Evolutionary conservation across 2,329 filamentous ascomycete species (phyloP), one percentile per base, ranked within the genome.

Genomic region (Trichocomaceae sp.): DNA sequence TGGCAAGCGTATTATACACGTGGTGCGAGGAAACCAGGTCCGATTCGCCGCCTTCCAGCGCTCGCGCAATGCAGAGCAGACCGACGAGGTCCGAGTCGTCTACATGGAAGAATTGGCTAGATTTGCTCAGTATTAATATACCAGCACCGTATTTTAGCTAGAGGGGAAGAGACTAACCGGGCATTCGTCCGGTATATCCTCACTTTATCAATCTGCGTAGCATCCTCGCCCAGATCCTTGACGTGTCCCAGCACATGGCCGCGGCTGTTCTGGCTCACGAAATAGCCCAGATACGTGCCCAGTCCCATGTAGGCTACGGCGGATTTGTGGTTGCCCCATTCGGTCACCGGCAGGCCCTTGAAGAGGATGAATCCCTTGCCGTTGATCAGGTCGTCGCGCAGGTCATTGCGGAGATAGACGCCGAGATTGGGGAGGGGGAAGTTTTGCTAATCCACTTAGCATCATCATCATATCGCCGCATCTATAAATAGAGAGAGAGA

Each of bases 231-330:
- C 3, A 93, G 80, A 71, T 95, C 90, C 73, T 95, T 92, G 63
- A 95, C 90, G 69, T 95, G 90, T 7, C 90, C 90, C 1, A 95
- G 81, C 9, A 95, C 87, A 72, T 95, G 90, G 45, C 90, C 90
- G 17, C 83, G 82, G 17, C 85, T 84, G 74, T 96, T 95, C 66
- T 96, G 90, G 22, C 83, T 88, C 41, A 95, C 83, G 60, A 93
- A 92, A 75, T 95, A 93, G 56, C 90, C 90, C 9, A 95, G 79
- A 69, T 95, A 86, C 5, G 87, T 88, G 41, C 88, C 86, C 2
- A 96, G 79, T 3, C 90, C 90, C 85, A 95, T 91, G 74, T 95
- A 95, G n/a, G 86, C 89, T 10, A 90, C 84, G 7, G 89, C 89
- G 10, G 83, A 88, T 74, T 95, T 95, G 67, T 83, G 80, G 51